Conservation (phyloP, 257 asterid species). For the Nicotiana tabacum region DNA sequence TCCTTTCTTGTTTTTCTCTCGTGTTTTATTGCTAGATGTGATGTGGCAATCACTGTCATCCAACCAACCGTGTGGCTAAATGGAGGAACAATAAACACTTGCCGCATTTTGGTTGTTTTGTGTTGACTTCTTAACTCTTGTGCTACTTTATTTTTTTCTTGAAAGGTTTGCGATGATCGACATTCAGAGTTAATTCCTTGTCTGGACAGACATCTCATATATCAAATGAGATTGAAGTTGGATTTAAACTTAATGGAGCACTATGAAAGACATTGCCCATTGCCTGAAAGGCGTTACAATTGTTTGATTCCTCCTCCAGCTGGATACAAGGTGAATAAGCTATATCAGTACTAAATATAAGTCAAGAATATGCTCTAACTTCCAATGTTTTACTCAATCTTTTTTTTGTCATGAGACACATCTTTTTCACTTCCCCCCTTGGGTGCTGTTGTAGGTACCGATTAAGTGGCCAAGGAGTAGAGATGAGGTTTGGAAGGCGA, state of each 20-base stretch:
- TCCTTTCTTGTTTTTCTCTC: background rate
- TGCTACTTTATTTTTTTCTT: conserved; percentile 8
- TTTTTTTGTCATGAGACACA: conserved; percentile 1
- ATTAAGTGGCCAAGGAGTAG: conserved; percentile 95
- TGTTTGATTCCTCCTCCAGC: conserved; percentile 96
- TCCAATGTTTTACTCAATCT: background rate
- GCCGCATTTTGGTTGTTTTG: background rate
- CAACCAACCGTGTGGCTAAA: background rate
- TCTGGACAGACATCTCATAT: conserved; percentile 89
- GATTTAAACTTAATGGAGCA: conserved; percentile 97
- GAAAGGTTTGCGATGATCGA: conserved; percentile 95
- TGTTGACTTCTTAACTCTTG: conserved; percentile 1
- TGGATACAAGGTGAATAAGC: conserved; percentile 70
- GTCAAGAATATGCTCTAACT: background rate
- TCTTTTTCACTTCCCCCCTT: background rate
- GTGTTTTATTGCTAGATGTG: background rate
- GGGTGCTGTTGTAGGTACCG: conserved; percentile 47
- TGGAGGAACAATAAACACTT: background rate
- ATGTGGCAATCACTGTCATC: background rate
- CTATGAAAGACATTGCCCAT: conserved; percentile 95
- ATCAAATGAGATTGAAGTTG: conserved; percentile 84
- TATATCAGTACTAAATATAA: background rate
- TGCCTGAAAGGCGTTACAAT: conserved; percentile 87
- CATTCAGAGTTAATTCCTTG: conserved; percentile 97
- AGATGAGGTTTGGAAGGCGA: conserved; percentile 92